Evolutionary conservation across 2,329 filamentous ascomycete species (phyloP), one percentile per base, ranked within the genome.

Genomic region (Colletotrichum graminicola): DNA sequence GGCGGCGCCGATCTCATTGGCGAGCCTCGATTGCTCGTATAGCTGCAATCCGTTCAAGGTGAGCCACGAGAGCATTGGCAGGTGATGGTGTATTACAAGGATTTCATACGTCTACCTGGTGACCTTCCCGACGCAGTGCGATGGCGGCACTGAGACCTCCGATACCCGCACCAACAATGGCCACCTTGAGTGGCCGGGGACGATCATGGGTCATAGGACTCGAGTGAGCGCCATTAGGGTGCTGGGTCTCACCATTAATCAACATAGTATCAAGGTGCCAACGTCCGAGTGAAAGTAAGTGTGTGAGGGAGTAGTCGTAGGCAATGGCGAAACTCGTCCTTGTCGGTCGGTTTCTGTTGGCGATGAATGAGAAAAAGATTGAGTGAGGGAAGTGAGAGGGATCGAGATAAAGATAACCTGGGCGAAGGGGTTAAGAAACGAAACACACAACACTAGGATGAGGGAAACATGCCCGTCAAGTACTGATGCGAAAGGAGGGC

Each of bases 1-100:
- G 0, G 89, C 89, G 3, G 90, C 89, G 0, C 89, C 90, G 1
- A 84, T 79, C 77, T 91, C 89, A 62, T 81, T 85, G 21, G 85
- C 84, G 43, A 90, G 85, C 1, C 81, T 80, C 0, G 88, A 90
- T 75, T 88, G 85, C 74, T 91, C 89, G 61, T 84, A 87, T 0
- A 90, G 71, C 85, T 88, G 29, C 54, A 54, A 18, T 16, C 12
- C 18, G 6, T 29, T 11, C 18, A 26, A n/a, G 23, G 16, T 61
- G 29, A 60, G 41, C 26, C 16, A 23, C 6, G 29, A 11, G 23
- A 1, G 29, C 14, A 12, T 21, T 23, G 34, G 5, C 1, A 21
- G n/a, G 12, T 26, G 12, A 23, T 54, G 18, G 18, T 32, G 39
- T 5, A 74, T 32, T 23, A 26, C 49, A 21, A 11, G 61, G 61